A percentile compares a stretch with the other conserved stretches of the same genome.
Conservation (phyloP, 75 land plant species). For the Pinus tabuliformis region DNA sequence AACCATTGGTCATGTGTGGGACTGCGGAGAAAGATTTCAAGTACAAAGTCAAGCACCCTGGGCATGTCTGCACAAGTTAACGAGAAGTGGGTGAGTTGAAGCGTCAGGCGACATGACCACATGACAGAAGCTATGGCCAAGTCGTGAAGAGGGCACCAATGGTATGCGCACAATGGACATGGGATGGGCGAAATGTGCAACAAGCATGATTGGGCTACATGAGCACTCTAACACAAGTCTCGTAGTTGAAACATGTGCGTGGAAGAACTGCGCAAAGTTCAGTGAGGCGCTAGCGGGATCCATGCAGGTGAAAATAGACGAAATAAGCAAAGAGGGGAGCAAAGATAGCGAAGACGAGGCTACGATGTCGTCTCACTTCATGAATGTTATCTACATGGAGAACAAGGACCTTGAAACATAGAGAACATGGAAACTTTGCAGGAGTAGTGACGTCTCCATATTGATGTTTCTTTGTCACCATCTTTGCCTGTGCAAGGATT, state of each 20-base stretch:
- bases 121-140: too few species aligned
- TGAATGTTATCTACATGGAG: not conserved
- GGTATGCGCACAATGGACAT: too few species aligned
- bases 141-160: too few species aligned
- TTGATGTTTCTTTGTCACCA: conserved; percentile 69
- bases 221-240: too few species aligned
- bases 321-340: conserved; percentile 10
- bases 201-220: too few species aligned
- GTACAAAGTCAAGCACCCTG: too few species aligned
- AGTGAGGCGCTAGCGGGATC: conserved; percentile 24
- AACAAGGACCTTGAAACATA: not conserved
- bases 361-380: not conserved
- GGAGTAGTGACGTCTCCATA: conserved; percentile 39
- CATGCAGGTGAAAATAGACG: conserved; percentile 35
- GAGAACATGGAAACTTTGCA: conserved; percentile 40
- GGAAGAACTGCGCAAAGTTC: conserved; percentile 33
- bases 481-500: conserved; percentile 52
- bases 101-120: too few species aligned
- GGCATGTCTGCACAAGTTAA: too few species aligned
- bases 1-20: too few species aligned
- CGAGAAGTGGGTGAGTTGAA: too few species aligned
- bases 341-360: conserved; percentile 13
- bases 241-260: conserved; percentile 22
- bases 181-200: too few species aligned
- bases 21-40: too few species aligned